These are phyloP conservation scores for Suhomyces wounanorum DNA, from an alignment of 1,139 yeast species.

Conservation along the genomic window DNA sequence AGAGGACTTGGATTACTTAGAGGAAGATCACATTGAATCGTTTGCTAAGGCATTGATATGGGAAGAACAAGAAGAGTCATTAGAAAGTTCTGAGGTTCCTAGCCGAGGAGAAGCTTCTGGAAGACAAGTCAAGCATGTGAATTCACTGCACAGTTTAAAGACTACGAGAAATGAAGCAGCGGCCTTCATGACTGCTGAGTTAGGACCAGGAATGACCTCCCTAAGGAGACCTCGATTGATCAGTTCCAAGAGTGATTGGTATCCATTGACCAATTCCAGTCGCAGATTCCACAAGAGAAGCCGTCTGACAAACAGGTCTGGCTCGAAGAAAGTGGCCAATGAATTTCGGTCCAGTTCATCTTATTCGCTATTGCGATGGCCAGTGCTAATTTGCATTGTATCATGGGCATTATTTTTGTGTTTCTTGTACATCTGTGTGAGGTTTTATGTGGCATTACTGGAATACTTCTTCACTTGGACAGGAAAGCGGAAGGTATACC, in stretches of 20 bases:
- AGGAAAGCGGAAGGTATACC: slow-evolving; percentile 54
- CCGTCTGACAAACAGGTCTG: slow-evolving; percentile 11
- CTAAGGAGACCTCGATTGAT: slow-evolving; percentile 37
- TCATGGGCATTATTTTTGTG: slow-evolving; percentile 58
- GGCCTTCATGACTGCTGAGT: not conserved
- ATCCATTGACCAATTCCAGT: slow-evolving; percentile 47
- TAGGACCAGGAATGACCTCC: slow-evolving; percentile 1
- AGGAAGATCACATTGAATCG: slow-evolving; percentile 40
- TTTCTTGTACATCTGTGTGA: slow-evolving; percentile 49
- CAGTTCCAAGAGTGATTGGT: slow-evolving; percentile 68
- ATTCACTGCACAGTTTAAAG: slow-evolving; percentile 3
- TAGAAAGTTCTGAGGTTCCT: slow-evolving; percentile 4
- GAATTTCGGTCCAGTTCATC: slow-evolving; percentile 51
- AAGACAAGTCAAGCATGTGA: slow-evolving; percentile 7
- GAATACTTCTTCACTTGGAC: slow-evolving; percentile 63
- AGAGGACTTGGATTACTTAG: slow-evolving; percentile 36
- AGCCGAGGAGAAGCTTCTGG: not conserved
- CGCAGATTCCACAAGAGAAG: slow-evolving; percentile 11
- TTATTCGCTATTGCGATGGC: slow-evolving; percentile 65
- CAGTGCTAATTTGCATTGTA: slow-evolving; percentile 53
- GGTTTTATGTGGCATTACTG: slow-evolving; percentile 64
- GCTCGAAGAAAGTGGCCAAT: slow-evolving; percentile 32
- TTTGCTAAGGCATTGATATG: slow-evolving; percentile 45
- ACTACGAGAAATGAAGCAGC: slow-evolving; percentile 8
- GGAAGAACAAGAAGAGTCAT: slow-evolving; percentile 32